Base-by-base conservation (phyloP, 306 rosid species). In the Cucumis hystrix region DNA sequence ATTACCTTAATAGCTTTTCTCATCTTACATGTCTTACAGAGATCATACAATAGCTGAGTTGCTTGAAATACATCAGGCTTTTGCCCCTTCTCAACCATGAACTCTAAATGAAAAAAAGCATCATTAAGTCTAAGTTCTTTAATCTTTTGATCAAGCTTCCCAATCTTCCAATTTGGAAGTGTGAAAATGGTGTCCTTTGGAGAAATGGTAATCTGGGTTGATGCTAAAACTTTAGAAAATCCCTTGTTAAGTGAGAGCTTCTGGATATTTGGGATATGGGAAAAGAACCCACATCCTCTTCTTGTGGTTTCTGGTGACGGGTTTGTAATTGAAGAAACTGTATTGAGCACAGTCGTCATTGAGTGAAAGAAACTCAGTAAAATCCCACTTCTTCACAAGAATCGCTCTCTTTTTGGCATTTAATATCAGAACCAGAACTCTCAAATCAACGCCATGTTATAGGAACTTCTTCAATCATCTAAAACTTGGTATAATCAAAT, bases 1-100 rank as follows among this genome's bases (percentile, higher is more conserved):
- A 95, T 90, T 33, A 95, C 87, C 74, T 82, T 83, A 64, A 89
- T 82, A 13, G 97, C 89, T 71, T 83, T 90, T 58, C 90, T 88
- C 75, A 86, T 67, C 89, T 92, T 90, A 80, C 83, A 84, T 0
- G 65, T 81, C 82, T 86, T 90, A 81, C 97, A 92, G 47, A 95
- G 93, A 85, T 95, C 97, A 85, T 92, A 90, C 79, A 92, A 62
- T 7, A 95, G 87, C 83, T 89, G 97, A 75, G 98, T 92, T 52
- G 91, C 92, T 76, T 88, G 97, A 63, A 57, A 77, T 11, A 82
- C 87, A 66, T 90, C 90, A 82, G 97, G 98, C 83, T 88, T 92
- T 41, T 82, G 90, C 81, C 96, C 96, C 82, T 84, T 92, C 79
- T 79, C 81, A 8, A 88, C 88, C 96, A 88, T 83, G 15, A 77